phyloP scores from a whole-genome alignment of 1,139 yeast species.

The Geotrichum aggregatum region DNA sequence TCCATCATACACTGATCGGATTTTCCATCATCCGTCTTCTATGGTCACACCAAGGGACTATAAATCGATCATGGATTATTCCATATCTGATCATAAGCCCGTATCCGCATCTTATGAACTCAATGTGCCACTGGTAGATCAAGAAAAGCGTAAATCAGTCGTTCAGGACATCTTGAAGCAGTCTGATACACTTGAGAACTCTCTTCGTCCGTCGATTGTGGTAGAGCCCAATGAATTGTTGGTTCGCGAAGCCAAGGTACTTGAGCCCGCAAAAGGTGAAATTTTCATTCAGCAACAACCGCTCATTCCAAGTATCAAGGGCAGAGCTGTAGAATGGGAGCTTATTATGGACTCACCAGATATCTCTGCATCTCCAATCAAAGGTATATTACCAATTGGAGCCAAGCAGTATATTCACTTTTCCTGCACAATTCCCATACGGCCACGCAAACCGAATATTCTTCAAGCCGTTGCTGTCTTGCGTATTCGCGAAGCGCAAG shows the following conservation, averaged over 20 bases:
- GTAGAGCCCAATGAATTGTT: conserved; percentile 33
- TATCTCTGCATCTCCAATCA: conserved; percentile 24
- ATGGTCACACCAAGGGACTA: conserved; percentile 26
- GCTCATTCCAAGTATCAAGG: conserved; percentile 12
- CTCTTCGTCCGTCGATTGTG: conserved; percentile 41
- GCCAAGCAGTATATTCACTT: conserved; percentile 29
- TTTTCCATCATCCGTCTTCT: conserved; percentile 39
- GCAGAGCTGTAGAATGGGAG: conserved; percentile 24
- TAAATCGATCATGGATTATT: conserved; percentile 34
- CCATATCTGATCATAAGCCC: conserved; percentile 73
- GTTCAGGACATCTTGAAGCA: conserved; percentile 40
- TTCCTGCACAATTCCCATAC: conserved; percentile 20
- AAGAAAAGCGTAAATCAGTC: conserved; percentile 37
- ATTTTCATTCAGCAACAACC: conserved; percentile 15
- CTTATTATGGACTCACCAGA: conserved; percentile 15
- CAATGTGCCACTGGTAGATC: conserved; percentile 49
- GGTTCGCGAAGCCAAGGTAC: conserved; percentile 23
- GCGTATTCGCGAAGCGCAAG: conserved; percentile 35
- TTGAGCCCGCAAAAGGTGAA: conserved; percentile 21
- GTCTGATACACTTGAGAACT: conserved; percentile 45
- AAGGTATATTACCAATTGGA: conserved; percentile 32
- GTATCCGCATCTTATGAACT: conserved; percentile 54
- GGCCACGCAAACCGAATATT: conserved; percentile 16
- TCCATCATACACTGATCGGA: conserved; percentile 81
- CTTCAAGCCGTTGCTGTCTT: conserved; percentile 33